These are phyloP conservation scores for Lachnellula willkommii DNA, from an alignment of 2,329 filamentous ascomycete species.

Conservation along the genomic window DNA sequence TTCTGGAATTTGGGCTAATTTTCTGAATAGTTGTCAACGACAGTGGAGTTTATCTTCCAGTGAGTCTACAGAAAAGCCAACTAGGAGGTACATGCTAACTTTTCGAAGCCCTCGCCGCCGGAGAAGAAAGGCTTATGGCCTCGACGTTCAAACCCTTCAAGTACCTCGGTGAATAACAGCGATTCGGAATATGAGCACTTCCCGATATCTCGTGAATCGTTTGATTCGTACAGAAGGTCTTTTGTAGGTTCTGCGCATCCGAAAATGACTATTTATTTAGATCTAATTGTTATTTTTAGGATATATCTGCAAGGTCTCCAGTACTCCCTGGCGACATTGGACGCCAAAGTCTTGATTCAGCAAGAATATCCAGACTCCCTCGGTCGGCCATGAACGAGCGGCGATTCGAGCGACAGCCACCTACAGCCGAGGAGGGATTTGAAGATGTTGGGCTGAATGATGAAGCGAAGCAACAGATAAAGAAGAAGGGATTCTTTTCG, in stretches of 20 bases:
- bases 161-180: conserved; percentile 51
- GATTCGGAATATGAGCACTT: conserved; percentile 86
- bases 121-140: conserved; percentile 81
- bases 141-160: conserved; percentile 43
- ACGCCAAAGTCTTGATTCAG: conserved; percentile 77
- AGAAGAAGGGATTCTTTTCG: conserved; percentile 76
- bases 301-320: conserved; percentile 84
- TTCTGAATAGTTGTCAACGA: conserved; percentile 78
- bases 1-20: conserved; percentile 10
- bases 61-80: conserved; percentile 40
- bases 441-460: conserved; percentile 87
- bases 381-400: conserved; percentile 55
- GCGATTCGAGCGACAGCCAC: conserved; percentile 53
- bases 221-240: conserved; percentile 91
- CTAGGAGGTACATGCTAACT: conserved; percentile 26
- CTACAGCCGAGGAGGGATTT: conserved; percentile 74
- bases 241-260: conserved; percentile 61
- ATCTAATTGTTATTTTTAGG: conserved; percentile 46
- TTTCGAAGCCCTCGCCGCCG: conserved; percentile 69
- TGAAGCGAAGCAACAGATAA: conserved; percentile 46
- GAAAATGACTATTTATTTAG: background rate
- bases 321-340: conserved; percentile 57
- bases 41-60: conserved; percentile 88
- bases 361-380: conserved; percentile 56
- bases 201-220: conserved; percentile 91